Conservation (phyloP, 2,329 filamentous ascomycete species). For the Xylaria hypoxylon region DNA sequence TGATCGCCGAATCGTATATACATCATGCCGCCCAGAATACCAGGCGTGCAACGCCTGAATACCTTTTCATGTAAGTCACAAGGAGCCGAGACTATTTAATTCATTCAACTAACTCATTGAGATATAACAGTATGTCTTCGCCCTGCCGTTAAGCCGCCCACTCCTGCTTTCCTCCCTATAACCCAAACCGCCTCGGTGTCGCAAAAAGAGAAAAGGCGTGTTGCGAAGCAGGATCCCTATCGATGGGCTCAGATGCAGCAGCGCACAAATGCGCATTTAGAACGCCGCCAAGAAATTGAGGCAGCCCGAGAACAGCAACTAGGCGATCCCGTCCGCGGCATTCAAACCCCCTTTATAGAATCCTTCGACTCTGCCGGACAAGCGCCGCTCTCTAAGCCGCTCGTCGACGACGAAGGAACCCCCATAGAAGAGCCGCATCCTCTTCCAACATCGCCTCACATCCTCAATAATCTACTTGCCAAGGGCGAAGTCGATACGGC, state of each 20-base stretch:
- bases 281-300: slow-evolving; percentile 77
- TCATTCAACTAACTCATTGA: slow-evolving; percentile 20
- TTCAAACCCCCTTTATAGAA: slow-evolving; percentile 83
- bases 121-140: slow-evolving; percentile 67
- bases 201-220: slow-evolving; percentile 71
- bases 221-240: slow-evolving; percentile 82
- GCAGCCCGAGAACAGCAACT: slow-evolving; percentile 71
- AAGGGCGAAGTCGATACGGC: slow-evolving; percentile 74
- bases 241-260: slow-evolving; percentile 82
- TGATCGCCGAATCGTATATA: slow-evolving; percentile 25
- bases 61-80: slow-evolving; percentile 67
- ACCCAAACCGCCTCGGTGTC: slow-evolving; percentile 73
- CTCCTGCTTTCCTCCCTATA: slow-evolving; percentile 67
- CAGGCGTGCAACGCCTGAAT: slow-evolving; percentile 69
- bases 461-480: slow-evolving; percentile 82
- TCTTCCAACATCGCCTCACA: slow-evolving; percentile 60
- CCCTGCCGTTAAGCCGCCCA: slow-evolving; percentile 60
- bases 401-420: slow-evolving; percentile 58
- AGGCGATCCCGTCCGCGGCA: slow-evolving; percentile 84
- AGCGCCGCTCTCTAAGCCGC: slow-evolving; percentile 52
- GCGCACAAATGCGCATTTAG: slow-evolving; percentile 84
- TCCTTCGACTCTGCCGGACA: slow-evolving; percentile 78
- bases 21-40: slow-evolving; percentile 76
- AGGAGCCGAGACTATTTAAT: neutral
- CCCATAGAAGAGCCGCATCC: slow-evolving; percentile 54